Base-by-base conservation (phyloP, 1,284 basidiomycete species). In the Cutaneotrichosporon cyanovorans region DNA sequence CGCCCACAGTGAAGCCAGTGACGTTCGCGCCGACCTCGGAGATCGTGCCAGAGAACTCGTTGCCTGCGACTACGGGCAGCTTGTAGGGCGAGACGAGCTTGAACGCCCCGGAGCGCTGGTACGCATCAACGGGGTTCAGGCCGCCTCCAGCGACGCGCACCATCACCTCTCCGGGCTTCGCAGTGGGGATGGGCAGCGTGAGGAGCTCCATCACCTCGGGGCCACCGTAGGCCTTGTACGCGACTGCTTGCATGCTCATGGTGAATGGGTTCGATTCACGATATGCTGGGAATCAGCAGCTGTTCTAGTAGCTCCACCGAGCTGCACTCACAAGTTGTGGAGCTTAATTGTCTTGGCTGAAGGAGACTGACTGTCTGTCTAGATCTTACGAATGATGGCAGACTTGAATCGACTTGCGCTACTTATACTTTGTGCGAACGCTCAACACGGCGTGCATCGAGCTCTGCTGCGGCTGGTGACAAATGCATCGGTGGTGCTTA, bases 11-110 rank as follows among this genome's bases (percentile, higher is more conserved):
- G 23, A 55, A 53, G 9, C 5, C 3, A 2, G 42, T 31, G 35
- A 37, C 42, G n/a, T 18, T 38, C 12, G 47, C 5, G 18, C 50
- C 75, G 28, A 75, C 47, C 25, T 61, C 57, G 18, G 66, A 69
- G 48, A 78, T 68, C 1, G 55, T 59, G 12, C 77, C 78, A 10
- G 66, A 65, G 45, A 74, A 75, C 60, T 79, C 53, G 42, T 47
- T 49, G 23, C 50, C 53, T 6, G 38, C 50, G 5, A 55, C 19
- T 2, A 20, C 21, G 5, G 53, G 50, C 19, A 55, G 30, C 4
- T 35, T 15, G 20, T 28, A 19, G 5, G 45, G 42, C 5, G 31
- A 16, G 45, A 57, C 61, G 58, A 66, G 59, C 46, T 46, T 50
- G 38, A 58, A 22, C 0, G 30, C 38, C 18, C 56, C 56, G 1